Base-by-base conservation (phyloP, 176 grass and related monocot species). In the Canna indica region DNA sequence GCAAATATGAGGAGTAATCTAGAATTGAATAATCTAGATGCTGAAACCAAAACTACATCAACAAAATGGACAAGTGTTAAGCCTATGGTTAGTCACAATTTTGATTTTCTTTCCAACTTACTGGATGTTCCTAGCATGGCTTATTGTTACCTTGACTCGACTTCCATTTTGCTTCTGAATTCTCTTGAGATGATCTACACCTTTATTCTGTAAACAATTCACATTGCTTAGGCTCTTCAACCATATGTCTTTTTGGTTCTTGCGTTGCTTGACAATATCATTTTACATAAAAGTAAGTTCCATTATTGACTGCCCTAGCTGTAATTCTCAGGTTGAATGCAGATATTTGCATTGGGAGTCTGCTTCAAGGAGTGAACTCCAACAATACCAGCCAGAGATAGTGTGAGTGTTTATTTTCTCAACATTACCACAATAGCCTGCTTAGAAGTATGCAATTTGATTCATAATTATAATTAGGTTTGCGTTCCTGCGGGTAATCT, bases 301-400 rank as follows among this genome's bases (percentile, higher is more conserved):
- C 36, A 2, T 7, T 3, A 3, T 38, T 38, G 36, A 38, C 36
- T 38, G 7, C 36, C 62, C 18, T 20, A 36, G 7, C 42, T 22
- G 17, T 79, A 64, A 41, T 38, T 35, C 45, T 59, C 77, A 99
- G 89, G 83, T 93, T 38, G 82, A 85, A 75, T 99, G 88, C 67
- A 99, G 80, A 76, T 83, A 93, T 82, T 80, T 97, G 77, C 77
- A 82, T 34, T 97, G 94, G 94, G 94, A 97, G 83, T 79, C 83
- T 83, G 86, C 71, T 1, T 77, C 77, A 79, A 84, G 87, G 79
- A 78, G 36, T 0, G 80, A 87, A 48, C 73, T 92, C 69, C 59
- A 38, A 38, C 66, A 68, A 54, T 86, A 81, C 47, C 52, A 68
- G 34, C 83, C 82, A 35, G 80, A 99, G 39, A 34, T 93, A 85